Evolutionary conservation across 2,329 filamentous ascomycete species (phyloP).

Genomic region (Colletotrichum australisinense): DNA sequence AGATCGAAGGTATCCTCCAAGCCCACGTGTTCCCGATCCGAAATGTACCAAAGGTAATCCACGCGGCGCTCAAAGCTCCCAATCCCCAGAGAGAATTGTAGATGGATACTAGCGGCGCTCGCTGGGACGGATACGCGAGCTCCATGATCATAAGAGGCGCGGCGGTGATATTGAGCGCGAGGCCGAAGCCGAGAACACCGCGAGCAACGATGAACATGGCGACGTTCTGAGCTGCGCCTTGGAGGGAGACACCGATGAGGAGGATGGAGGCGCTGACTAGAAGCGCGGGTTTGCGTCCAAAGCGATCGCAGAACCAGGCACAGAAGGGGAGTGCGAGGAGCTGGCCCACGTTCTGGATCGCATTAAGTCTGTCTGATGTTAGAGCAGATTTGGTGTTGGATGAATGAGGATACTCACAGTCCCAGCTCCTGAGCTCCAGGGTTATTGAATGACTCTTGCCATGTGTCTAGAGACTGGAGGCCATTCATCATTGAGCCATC

Average conservation of each 20-base stretch:
- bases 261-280: conserved; percentile 43
- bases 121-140: conserved; percentile 27
- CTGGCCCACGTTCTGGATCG: conserved; percentile 47
- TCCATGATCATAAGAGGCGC: conserved; percentile 32
- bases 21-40: conserved; percentile 29
- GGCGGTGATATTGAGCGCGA: conserved; percentile 42
- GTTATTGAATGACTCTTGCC: conserved; percentile 49
- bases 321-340: conserved; percentile 47
- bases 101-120: conserved; percentile 23
- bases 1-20: conserved; percentile 27
- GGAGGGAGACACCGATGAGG: conserved; percentile 52
- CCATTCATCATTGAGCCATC: conserved; percentile 55
- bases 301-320: conserved; percentile 43
- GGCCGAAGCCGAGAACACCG: conserved; percentile 54
- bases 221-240: conserved; percentile 55
- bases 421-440: conserved; percentile 43
- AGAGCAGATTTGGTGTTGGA: background rate
- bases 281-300: conserved; percentile 41
- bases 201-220: conserved; percentile 56
- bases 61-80: conserved; percentile 36
- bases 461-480: conserved; percentile 49
- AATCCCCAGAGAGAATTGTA: conserved; percentile 32
- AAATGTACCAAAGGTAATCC: conserved; percentile 37
- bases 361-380: conserved; percentile 39
- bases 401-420: conserved; percentile 24